Evolutionary conservation across 2,329 filamentous ascomycete species (phyloP).

Genomic region (Cladobotryum mycophilum): DNA sequence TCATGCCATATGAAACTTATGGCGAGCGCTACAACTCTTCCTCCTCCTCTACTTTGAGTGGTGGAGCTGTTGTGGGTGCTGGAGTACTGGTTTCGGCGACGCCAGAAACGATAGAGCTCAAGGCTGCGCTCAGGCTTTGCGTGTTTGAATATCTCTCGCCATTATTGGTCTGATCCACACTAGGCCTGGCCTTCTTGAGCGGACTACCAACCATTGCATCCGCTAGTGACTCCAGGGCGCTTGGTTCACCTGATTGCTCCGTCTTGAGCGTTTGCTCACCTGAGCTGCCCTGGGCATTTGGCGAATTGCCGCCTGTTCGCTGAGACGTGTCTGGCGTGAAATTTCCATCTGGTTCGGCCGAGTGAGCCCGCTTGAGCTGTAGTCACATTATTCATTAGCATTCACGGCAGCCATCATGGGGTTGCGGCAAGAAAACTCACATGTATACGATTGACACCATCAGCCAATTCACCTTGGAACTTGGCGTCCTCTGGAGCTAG

Average conservation of each 20-base stretch:
- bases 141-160: slow-evolving; percentile 22
- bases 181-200: slow-evolving; percentile 68
- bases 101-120: slow-evolving; percentile 25
- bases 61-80: slow-evolving; percentile 17
- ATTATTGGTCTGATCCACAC: slow-evolving; percentile 30
- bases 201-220: slow-evolving; percentile 57
- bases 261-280: slow-evolving; percentile 16
- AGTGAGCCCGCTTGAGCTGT: slow-evolving; percentile 76
- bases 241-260: slow-evolving; percentile 17
- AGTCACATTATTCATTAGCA: slow-evolving; percentile 8
- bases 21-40: slow-evolving; percentile 31
- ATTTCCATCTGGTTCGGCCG: slow-evolving; percentile 57
- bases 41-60: slow-evolving; percentile 28
- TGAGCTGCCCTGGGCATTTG: slow-evolving; percentile 15
- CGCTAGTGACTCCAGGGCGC: slow-evolving; percentile 27
- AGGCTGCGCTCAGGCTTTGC: slow-evolving; percentile 30
- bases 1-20: neutral
- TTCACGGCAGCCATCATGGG: neutral
- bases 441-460: slow-evolving; percentile 75
- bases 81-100: slow-evolving; percentile 17
- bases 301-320: slow-evolving; percentile 39
- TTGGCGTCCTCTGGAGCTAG: slow-evolving; percentile 65
- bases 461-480: slow-evolving; percentile 67
- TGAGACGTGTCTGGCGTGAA: slow-evolving; percentile 27
- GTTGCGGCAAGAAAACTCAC: slow-evolving; percentile 39